Conservation (phyloP, 352 stramenopile genomes). For the Pythium brachiatum region DNA sequence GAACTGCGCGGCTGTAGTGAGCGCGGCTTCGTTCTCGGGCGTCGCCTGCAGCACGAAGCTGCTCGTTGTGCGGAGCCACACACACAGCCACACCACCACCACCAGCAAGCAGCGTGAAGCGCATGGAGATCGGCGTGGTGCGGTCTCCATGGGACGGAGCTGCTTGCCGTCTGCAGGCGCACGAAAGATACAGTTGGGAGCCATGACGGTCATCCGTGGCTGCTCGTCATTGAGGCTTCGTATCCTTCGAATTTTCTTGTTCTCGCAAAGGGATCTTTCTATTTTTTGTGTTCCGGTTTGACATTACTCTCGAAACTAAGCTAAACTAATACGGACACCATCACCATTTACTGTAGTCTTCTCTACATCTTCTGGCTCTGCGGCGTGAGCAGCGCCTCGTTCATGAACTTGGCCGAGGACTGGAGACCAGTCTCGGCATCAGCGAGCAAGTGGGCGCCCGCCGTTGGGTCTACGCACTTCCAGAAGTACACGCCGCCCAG, state of each 20-base stretch:
- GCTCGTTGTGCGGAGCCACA: neutral
- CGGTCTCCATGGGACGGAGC: no score
- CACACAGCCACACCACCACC: constrained; percentile 3
- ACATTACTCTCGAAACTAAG: no score
- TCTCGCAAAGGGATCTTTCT: no score
- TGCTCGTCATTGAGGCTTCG: no score
- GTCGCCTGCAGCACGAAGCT: constrained; percentile 10
- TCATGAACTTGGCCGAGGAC: constrained; percentile 18
- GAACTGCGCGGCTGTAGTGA: constrained; percentile 5
- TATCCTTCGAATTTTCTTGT: no score
- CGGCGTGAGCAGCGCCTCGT: constrained; percentile 27
- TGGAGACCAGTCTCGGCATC: constrained; percentile 15
- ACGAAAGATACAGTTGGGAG: no score
- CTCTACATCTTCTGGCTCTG: constrained; percentile 18
- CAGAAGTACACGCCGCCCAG: constrained; percentile 36
- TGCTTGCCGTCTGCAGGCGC: no score
- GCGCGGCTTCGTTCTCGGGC: constrained; percentile 14
- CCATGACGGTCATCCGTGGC: no score
- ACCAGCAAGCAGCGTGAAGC: neutral
- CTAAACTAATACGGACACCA: neutral
- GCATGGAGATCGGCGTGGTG: no score
- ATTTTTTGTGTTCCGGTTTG: no score
- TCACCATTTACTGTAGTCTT: no score
- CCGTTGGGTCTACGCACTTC: constrained; percentile 12
- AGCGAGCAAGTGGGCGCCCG: constrained; percentile 13